A percentile compares a stretch with the other conserved stretches of the same genome.
Conservation (phyloP, 495 filamentous ascomycete genomes). For the Extremus antarcticus region DNA sequence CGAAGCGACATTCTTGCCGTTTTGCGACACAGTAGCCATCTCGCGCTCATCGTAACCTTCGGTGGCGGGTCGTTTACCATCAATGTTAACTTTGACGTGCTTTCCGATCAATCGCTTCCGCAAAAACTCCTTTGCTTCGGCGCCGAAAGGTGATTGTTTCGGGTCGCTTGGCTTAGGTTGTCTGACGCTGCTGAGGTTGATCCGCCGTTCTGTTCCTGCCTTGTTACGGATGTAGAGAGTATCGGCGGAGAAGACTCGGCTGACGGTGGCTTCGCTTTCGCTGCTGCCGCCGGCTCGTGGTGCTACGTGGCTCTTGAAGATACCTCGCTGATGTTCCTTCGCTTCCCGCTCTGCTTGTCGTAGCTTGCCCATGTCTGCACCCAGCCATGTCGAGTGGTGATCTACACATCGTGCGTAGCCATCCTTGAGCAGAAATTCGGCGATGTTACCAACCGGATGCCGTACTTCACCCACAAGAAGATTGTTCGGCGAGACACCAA, state of each 20-base stretch:
- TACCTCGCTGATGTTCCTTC: conserved; percentile 56
- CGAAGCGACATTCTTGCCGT: conserved; percentile 78
- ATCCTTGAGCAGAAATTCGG: conserved; percentile 72
- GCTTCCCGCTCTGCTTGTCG: conserved; percentile 82
- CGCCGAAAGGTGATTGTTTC: conserved; percentile 72
- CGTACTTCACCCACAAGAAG: conserved; percentile 40
- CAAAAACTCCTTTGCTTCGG: conserved; percentile 92
- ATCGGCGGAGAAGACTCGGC: conserved; percentile 78
- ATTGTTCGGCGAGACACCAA: conserved; percentile 78
- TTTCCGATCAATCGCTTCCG: conserved; percentile 93
- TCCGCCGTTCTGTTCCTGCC: conserved; percentile 72
- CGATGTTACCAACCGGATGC: conserved; percentile 86
- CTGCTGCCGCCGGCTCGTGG: conserved; percentile 43
- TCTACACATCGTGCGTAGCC: conserved; percentile 88
- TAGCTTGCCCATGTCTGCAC: conserved; percentile 69
- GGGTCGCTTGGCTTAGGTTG: conserved; percentile 77
- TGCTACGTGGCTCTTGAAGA: conserved; percentile 69
- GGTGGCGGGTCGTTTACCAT: conserved; percentile 80
- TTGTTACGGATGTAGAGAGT: conserved; percentile 77
- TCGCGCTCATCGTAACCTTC: conserved; percentile 92
- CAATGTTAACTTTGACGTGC: conserved; percentile 73
- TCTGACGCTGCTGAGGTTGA: conserved; percentile 83
- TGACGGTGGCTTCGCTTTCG: conserved; percentile 67
- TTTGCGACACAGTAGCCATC: conserved; percentile 73
- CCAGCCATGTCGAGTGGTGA: conserved; percentile 83